Base-by-base conservation (phyloP, 1,139 yeast species). In the Suhomyces bokatorum region DNA sequence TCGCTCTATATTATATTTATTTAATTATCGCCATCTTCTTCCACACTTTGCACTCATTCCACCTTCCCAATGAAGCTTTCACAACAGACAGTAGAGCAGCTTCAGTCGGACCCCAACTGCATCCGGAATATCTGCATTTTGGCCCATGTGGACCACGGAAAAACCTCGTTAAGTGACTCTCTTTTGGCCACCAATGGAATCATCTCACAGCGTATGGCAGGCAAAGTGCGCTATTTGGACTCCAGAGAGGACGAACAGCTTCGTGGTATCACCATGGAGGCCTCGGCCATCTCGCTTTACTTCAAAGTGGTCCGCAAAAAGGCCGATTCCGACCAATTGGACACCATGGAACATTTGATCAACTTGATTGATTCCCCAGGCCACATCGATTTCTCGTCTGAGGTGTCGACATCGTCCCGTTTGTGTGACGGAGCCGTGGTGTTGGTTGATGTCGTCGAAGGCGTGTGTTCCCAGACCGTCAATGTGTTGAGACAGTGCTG, bases 71-170 rank as follows among this genome's bases (percentile, higher is more conserved):
- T 78, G 83, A 75, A 72, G 57, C 62, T 79, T 29, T 76, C 89
- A 3, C 75, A 85, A 16, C 86, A 83, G 35, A 81, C 83, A 31
- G 76, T 89, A 28, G 73, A 77, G 39, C 68, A 79, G 48, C 69
- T 91, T 24, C 98, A 93, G 64, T 73, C 73, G 52, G 78, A 84
- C 51, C 83, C 96, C 1, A 69, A 77, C 10, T 70, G 81, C 49
- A 82, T 93, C 30, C 75, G 99, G 48, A 95, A 95, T 64, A 89
- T 95, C 37, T 95, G 99, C 66, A 90, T 95, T 50, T 73, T 95
- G 43, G 99, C 99, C 1, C 99, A 95, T 67, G 99, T 95, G 28
- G 99, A 95, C 63, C 99, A 95, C 63, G 99, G 99, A 35, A 95
- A 93, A 67, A 95, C 99, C 0, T 88, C 98, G 2, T 72, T 95